These are phyloP conservation scores for Chondrus crispus DNA, from an alignment of 23 red algal genomes.

Conservation along the genomic window DNA sequence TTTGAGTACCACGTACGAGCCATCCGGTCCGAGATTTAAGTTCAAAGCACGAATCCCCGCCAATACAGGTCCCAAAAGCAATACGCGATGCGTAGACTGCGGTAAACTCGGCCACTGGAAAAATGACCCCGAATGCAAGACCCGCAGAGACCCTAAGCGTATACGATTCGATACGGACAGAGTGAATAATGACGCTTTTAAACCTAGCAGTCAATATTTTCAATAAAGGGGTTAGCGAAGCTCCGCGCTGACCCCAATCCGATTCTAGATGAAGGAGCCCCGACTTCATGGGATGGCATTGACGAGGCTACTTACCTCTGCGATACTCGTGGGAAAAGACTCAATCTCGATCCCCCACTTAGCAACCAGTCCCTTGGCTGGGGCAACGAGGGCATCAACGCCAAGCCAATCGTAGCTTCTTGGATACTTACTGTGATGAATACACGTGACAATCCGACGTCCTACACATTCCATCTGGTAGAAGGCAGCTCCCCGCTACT, in stretches of 20 bases:
- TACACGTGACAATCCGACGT: background rate
- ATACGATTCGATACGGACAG: no score
- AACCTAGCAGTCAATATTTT: background rate
- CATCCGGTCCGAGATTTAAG: no score
- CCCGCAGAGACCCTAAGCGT: no score
- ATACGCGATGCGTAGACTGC: no score
- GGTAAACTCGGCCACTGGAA: no score
- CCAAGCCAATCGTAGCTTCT: background rate
- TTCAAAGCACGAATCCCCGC: no score
- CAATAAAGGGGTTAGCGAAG: background rate
- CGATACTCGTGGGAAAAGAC: background rate
- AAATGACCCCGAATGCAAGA: no score
- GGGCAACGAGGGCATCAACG: background rate
- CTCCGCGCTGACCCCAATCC: background rate
- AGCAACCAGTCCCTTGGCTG: background rate
- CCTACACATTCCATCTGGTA: background rate
- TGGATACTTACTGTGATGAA: slow-evolving; percentile 20
- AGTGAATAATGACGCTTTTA: no score
- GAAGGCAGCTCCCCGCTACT: background rate
- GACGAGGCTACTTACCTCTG: slow-evolving; percentile 6
- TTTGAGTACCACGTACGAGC: no score
- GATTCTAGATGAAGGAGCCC: slow-evolving; percentile 29
- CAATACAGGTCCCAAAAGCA: no score
- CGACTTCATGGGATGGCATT: background rate
- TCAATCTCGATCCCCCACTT: background rate